Evolutionary conservation across 176 grass and related monocot species (phyloP), one percentile per base, ranked within the genome.

Genomic region (maize (Zea mays)): DNA sequence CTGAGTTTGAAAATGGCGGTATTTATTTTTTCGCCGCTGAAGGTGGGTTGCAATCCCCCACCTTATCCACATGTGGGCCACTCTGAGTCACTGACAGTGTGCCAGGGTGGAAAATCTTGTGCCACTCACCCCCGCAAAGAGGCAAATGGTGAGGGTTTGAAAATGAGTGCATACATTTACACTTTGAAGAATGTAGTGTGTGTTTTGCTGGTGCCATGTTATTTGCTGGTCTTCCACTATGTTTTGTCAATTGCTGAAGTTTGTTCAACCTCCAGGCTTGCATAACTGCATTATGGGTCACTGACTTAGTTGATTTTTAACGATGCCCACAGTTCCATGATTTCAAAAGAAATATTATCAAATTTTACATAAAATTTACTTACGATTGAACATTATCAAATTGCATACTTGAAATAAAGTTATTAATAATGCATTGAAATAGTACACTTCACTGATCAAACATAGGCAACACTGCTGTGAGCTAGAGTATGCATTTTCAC

Each of bases 321-420:
- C 8, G 13, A 38, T 41, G 48, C 55, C 20, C 4, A 43, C 11
- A 17, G 1, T 52, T 3, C 19, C 4, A 51, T 73, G 63, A 39
- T 72, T 44, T 39, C 7, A 41, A 62, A 51, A 72, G 44, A n/a
- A 64, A 71, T 75, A 50, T 21, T 83, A 37, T 73, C 6, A 56
- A 72, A 34, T 19, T 1, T 7, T 12, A 66, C 6, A 42, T n/a
- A 65, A 65, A 54, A 37, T 14, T 78, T 61, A 3, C 36, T 51
- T 8, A 66, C 15, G 8, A 62, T 50, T 36, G 14, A 42, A 61
- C 60, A 78, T 60, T 44, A n/a, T 78, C 17, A 3, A 77, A 81
- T 17, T 65, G 60, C 27, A 27, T 6, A 52, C 19, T 65, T 36
- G 42, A 49, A 8, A 63, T 56, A 16, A 56, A 39, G 41, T 33